Evolutionary conservation across 805 yeast genomes (phyloP), one percentile per base, ranked within the genome.

Genomic region (Wickerhamiella parazyma): DNA sequence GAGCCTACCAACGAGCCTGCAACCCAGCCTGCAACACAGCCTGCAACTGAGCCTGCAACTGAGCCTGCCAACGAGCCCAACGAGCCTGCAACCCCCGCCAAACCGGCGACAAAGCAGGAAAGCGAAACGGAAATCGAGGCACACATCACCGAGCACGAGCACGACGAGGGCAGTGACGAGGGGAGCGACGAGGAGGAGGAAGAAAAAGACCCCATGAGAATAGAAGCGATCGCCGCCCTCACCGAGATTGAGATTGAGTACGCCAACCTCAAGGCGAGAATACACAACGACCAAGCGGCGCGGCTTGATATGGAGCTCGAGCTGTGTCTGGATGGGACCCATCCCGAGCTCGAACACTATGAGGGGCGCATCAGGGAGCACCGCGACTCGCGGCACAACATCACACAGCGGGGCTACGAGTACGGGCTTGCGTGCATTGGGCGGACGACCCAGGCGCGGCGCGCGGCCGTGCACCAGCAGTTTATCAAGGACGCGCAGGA

Each of bases 281-380:
- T 91, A 40, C 89, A 81, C 60, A 86, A 80, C 48, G 94, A 86
- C 57, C 87, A 84, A 58, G 65, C 87, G 55, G 67, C 72, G 29
- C 73, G 82, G 49, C 69, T 82, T 50, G 83, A 84, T 51, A 78
- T 80, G 36, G 98, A 91, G 59, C 65, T 89, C 48, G 80, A 80
- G 54, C 73, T 89, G 71, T 87, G 97, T 63, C 65, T 78, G 26
- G 80, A 78, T 49, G 95, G 95, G 10, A 73, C 85, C 17, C 98
- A 91, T 61, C 97, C 97, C 0, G 95, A 87, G 53, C 70, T 89
- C 44, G 71, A 82, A 31, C 70, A 73, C 38, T 80, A 81, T 43
- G 75, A 80, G 58, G 71, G 71, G 52, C 75, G 76, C 60, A 76
- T 91, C 41, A 81, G 80, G 46, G 72, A 74, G 35, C 76, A 80